Percentiles rank a stretch among this genome's conserved stretches.
Evolutionary conservation across 2,329 filamentous ascomycete genomes (phyloP).

Genomic region (Coniochaeta sp.): DNA sequence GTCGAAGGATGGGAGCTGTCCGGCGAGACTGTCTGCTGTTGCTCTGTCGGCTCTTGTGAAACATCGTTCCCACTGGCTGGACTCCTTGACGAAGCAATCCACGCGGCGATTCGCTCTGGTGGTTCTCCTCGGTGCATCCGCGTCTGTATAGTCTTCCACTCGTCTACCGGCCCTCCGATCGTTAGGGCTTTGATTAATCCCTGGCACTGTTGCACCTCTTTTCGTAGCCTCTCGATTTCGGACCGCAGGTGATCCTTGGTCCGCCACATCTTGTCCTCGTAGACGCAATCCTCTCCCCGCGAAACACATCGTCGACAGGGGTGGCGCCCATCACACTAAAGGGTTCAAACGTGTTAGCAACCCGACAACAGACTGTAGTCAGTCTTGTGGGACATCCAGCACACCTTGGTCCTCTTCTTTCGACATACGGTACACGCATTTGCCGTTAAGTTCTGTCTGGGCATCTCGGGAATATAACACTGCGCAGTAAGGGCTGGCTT

Average conservation of each 20-base stretch:
- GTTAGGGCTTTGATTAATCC: constrained; percentile 14
- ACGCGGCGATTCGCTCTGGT: constrained; percentile 15
- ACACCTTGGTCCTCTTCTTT: constrained; percentile 19
- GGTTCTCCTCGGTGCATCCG: constrained; percentile 13
- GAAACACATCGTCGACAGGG: constrained; percentile 17
- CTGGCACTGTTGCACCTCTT: constrained; percentile 15
- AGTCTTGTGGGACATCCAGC: neutral
- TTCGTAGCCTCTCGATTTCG: constrained; percentile 16
- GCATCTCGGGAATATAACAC: constrained; percentile 10
- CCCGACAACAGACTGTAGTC: neutral
- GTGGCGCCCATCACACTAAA: constrained; percentile 17
- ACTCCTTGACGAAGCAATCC: constrained; percentile 8
- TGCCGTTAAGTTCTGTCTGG: constrained; percentile 17
- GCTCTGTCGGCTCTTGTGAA: neutral
- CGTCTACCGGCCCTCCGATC: constrained; percentile 8
- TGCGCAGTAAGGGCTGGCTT: neutral
- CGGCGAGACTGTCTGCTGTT: neutral
- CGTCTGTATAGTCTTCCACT: constrained; percentile 12
- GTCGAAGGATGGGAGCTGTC: neutral
- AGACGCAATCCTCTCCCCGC: constrained; percentile 16
- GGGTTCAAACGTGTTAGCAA: constrained; percentile 5
- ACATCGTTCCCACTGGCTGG: neutral
- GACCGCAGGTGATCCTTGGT: constrained; percentile 19
- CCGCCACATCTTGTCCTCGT: constrained; percentile 19
- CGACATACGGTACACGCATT: constrained; percentile 18